Percentiles rank a stretch among this genome's conserved stretches.
These are phyloP conservation scores for Claviceps capensis DNA, from an alignment of 2,329 filamentous ascomycete genomes.

Conservation along the genomic window DNA sequence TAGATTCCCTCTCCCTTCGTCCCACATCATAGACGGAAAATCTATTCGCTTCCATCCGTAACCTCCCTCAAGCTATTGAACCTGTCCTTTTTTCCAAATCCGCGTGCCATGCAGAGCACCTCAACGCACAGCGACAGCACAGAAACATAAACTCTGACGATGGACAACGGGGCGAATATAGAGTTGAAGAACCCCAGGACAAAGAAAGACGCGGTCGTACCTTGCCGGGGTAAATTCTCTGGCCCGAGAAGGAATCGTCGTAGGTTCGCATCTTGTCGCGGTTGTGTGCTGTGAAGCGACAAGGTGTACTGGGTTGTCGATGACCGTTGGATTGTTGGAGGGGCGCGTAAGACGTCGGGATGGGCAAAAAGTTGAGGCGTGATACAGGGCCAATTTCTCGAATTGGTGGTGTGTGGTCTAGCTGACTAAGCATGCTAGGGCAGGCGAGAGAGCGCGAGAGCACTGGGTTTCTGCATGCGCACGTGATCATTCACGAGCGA, in stretches of 20 bases:
- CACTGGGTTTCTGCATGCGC: constrained; percentile 8
- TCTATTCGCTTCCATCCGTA: background rate
- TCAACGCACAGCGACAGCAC: background rate
- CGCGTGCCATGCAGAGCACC: background rate
- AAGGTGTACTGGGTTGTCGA: constrained; percentile 26
- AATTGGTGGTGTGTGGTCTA: constrained; percentile 25
- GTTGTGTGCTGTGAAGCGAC: constrained; percentile 25
- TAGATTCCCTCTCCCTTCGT: background rate
- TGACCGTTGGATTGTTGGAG: constrained; percentile 23
- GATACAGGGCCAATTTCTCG: constrained; percentile 24
- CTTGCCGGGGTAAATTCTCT: constrained; percentile 56
- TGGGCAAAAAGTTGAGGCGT: constrained; percentile 19
- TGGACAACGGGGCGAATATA: background rate
- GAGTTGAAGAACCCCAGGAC: background rate
- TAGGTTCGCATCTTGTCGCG: constrained; percentile 49
- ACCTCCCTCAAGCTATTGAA: background rate
- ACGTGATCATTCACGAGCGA: constrained; percentile 17
- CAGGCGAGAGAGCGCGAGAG: constrained; percentile 15
- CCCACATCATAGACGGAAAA: background rate
- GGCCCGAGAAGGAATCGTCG: constrained; percentile 52
- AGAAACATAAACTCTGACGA: background rate
- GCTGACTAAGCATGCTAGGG: constrained; percentile 28
- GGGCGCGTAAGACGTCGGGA: constrained; percentile 5
- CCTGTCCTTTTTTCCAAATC: background rate
- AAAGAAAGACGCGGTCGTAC: constrained; percentile 26